Evolutionary conservation across 176 grass and related monocot species (phyloP), one percentile per base, ranked within the genome.

Genomic region (Leersia perrieri): DNA sequence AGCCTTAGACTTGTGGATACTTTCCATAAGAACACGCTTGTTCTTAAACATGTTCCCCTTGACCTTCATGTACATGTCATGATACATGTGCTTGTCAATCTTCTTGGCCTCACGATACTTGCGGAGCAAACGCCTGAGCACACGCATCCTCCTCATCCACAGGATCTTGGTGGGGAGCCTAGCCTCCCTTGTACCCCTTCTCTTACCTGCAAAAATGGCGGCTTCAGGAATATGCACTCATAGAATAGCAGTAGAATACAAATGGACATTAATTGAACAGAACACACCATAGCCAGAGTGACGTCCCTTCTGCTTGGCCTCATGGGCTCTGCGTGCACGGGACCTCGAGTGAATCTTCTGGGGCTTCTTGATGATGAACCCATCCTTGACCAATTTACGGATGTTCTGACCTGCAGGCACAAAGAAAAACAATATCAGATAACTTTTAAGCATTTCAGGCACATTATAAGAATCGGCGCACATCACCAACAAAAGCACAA

Each of bases 61-160:
- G 1, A 92, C 90, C 66, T 79, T 88, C 86, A 92, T 74, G 81
- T 91, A 91, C 89, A 91, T 91, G 66, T 91, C 82, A n/a, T 91
- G 89, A 57, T 91, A 91, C 89, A 91, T 92, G 67, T 92, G 90
- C 61, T 92, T 92, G 72, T 92, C 90, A 14, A 92, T 92, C 66
- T 92, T 92, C 67, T 92, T 92, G 0, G 90, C 77, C 77, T 92
- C 90, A 33, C 90, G 81, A 32, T 92, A 92, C 58, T 92, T 92
- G 77, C 82, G 82, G 42, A 92, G 66, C 25, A 92, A 69, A 16
- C 90, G 86, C 77, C 90, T 88, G 18, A 92, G 71, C 30, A 92
- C 86, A 1, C 90, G 85, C 90, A 92, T 92, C 72, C 90, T 91
- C 45, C 90, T 80, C 86, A 92, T 92, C 90, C 90, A 92, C 62